Base-by-base conservation (phyloP, 2,329 filamentous ascomycete genomes). In the Emmonsia crescens region DNA sequence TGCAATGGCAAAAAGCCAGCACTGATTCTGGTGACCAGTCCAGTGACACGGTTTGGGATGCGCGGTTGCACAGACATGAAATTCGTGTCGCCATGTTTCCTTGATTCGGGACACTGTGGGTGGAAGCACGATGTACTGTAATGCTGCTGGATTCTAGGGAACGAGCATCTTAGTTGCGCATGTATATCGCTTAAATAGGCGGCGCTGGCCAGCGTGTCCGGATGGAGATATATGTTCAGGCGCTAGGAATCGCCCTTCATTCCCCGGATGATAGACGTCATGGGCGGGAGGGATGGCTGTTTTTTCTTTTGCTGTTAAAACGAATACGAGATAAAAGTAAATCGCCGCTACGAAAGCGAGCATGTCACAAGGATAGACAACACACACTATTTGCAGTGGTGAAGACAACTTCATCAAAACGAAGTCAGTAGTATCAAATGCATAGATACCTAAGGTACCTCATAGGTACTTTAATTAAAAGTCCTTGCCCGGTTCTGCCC, bases 1-100 rank as follows among this genome's bases (percentile, higher is more conserved):
- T 70, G 73, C 82, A 84, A 66, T 83, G 79, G 69, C 82, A 84
- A 64, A 84, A 64, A 57, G 72, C 65, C n/a, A 73, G 67, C 16
- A 63, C 61, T 55, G 54, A 61, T 14, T 2, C 14, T 38, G 60
- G 29, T 38, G 33, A 61, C n/a, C 63, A 59, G 36, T 68, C 66
- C 21, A 75, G 62, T 21, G 64, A 52, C 33, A 74, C 64, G 21
- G 67, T 63, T 52, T 69, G 66, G 24, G 64, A 64, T 49, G 68
- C 63, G 52, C 61, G 59, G 31, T 69, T 66, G 49, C 73, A 75
- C 38, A 74, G 64, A 63, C 73, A 75, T 54, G 68, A 60, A 54
- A 73, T 67, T 60, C 38, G 33, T 56, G 60, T 55, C 59, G 54
- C 62, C 38, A 63, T 60, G 52, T 56, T 58, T 57, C 27, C 38